Base-by-base conservation (phyloP, 805 yeast genomes). In the Ogataea polymorpha region DNA sequence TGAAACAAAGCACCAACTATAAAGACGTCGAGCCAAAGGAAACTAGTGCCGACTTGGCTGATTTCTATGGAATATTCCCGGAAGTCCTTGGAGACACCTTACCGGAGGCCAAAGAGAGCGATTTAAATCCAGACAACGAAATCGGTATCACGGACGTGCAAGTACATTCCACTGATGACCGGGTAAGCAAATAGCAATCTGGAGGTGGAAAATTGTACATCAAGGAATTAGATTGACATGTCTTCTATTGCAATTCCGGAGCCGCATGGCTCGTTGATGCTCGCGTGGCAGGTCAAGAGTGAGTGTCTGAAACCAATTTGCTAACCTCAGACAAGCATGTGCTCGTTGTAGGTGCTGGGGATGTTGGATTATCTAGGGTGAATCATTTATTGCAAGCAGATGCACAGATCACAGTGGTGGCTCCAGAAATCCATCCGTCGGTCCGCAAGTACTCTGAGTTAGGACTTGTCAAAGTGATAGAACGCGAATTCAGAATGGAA, bases 321-420 rank as follows among this genome's bases (percentile, higher is more conserved):
- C 41, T 37, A 38, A 20, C 34, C 6, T 14, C 23, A 63, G 74
- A 71, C 48, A 72, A 72, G 34, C 86, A 75, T 50, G 86, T 84
- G 12, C 67, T 86, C 8, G 84, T 86, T 1, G 75, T 86, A 29
- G 95, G 95, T 0, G 88, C 83, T 6, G 86, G 87, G 9, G 83
- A 79, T 34, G 95, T 86, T 7, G 96, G 89, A 0, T 67, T 80
- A 9, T 75, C 87, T 13, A 63, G 96, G 38, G 77, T 86, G 3
- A 67, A 72, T 39, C 86, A 83, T 54, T 66, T 86, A 15, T 58
- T 85, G 3, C 74, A 75, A 13, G 90, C 95, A 0, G 75, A 80
- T 49, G 91, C 93, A 8, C 70, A 68, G 37, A 72, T 86, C 29
- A 81, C 88, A 0, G 81, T 86, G 8, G 68, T 87, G 4, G 61